Conservation (phyloP, 345 rosid species). For the Ceriops zippeliana region DNA sequence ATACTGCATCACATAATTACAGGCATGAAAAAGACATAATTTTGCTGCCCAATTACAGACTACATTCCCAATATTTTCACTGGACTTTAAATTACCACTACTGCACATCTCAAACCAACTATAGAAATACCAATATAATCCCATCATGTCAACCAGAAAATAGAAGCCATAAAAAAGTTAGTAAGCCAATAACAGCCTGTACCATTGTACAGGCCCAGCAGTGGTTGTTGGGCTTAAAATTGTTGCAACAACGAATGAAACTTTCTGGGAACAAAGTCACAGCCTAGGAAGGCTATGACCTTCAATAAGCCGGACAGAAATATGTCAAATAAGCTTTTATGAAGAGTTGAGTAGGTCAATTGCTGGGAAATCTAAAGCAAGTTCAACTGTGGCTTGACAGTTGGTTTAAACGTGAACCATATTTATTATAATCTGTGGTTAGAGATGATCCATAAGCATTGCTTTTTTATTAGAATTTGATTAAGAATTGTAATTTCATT, state of each 20-base stretch:
- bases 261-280: not conserved
- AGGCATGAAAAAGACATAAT: constrained; percentile 4
- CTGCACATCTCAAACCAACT: not conserved
- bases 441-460: no score
- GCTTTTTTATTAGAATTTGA: no score
- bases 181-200: no score
- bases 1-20: constrained; percentile 44
- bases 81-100: not conserved
- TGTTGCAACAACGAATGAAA: not conserved
- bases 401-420: no score
- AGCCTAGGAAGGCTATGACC: not conserved
- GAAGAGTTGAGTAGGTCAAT: not conserved
- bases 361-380: not conserved
- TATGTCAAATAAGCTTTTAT: not conserved
- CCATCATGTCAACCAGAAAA: no score
- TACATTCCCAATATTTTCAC: not conserved
- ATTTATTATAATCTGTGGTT: no score
- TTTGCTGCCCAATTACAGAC: constrained; percentile 1
- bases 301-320: not conserved
- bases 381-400: no score
- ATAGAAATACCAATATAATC: not conserved
- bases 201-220: no score
- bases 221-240: no score
- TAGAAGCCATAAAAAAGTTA: no score
- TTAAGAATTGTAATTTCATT: no score